Evolutionary conservation across 805 yeast species (phyloP).

Genomic region (Hanseniaspora guilliermondii): DNA sequence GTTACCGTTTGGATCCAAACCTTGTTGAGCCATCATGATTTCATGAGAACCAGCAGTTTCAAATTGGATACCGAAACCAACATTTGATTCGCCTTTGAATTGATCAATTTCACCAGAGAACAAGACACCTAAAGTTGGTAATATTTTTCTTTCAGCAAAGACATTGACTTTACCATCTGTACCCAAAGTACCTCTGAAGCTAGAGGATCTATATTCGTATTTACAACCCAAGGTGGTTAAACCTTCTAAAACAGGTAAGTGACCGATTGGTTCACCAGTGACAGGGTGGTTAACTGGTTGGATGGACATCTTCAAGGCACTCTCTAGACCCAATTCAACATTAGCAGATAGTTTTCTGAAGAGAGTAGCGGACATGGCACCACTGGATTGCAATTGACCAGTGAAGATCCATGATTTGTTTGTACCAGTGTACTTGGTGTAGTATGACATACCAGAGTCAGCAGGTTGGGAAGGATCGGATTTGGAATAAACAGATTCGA

Average conservation of each 20-base stretch:
- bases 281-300: conserved; percentile 62
- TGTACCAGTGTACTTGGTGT: conserved; percentile 69
- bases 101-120: conserved; percentile 93
- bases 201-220: conserved; percentile 92
- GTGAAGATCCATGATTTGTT: conserved; percentile 80
- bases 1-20: conserved; percentile 74
- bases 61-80: conserved; percentile 90
- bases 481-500: conserved; percentile 76
- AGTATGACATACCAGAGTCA: conserved; percentile 80
- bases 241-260: conserved; percentile 79
- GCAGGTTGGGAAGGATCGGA: conserved; percentile 66
- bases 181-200: conserved; percentile 90
- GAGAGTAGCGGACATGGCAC: conserved; percentile 76
- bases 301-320: conserved; percentile 65
- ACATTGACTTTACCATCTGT: conserved; percentile 82
- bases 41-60: conserved; percentile 93
- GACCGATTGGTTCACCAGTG: conserved; percentile 68
- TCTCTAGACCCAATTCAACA: conserved; percentile 90
- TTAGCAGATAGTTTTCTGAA: conserved; percentile 88
- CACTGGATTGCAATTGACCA: conserved; percentile 87
- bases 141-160: conserved; percentile 81
- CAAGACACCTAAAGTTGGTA: conserved; percentile 79
- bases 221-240: conserved; percentile 90
- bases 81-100: conserved; percentile 57
- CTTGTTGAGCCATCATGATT: conserved; percentile 82